Evolutionary conservation across 2,329 filamentous ascomycete species (phyloP).

Genomic region (Pezizomycotina sp.): DNA sequence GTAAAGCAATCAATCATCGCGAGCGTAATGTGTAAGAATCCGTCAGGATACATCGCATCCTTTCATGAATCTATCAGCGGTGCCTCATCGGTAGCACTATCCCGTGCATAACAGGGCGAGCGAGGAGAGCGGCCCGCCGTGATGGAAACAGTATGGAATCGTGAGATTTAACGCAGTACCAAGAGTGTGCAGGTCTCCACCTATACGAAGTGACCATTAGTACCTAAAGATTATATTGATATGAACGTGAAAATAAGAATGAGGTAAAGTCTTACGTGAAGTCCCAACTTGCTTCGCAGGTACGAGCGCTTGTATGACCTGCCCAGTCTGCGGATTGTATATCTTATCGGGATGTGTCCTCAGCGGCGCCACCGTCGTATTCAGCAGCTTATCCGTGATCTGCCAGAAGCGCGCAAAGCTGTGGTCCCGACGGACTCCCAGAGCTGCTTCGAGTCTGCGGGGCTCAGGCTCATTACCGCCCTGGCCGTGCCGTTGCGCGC

Average conservation of each 20-base stretch:
- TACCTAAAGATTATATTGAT: conserved; percentile 14
- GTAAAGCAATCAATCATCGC: conserved; percentile 20
- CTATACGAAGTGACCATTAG: not conserved
- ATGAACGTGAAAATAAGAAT: conserved; percentile 30
- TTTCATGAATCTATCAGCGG: conserved; percentile 68
- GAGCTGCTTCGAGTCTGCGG: conserved; percentile 63
- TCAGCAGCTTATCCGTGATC: conserved; percentile 61
- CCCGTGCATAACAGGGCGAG: conserved; percentile 72
- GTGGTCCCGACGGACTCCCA: conserved; percentile 66
- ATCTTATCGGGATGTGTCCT: conserved; percentile 74
- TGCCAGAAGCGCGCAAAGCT: conserved; percentile 55
- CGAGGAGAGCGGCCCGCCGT: conserved; percentile 64
- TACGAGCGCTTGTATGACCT: conserved; percentile 23
- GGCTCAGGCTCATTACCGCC: conserved; percentile 75
- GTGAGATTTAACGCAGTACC: conserved; percentile 60
- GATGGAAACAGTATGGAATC: conserved; percentile 77
- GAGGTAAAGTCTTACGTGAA: conserved; percentile 62
- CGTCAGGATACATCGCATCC: conserved; percentile 75
- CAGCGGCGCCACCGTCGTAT: conserved; percentile 51
- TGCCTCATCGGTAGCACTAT: conserved; percentile 64
- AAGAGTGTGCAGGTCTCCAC: conserved; percentile 45
- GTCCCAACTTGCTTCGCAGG: conserved; percentile 41
- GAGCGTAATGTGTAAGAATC: conserved; percentile 35
- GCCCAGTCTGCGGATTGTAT: conserved; percentile 56
- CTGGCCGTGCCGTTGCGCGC: conserved; percentile 75